Evolutionary conservation across 805 yeast genomes (phyloP), one percentile per base, ranked within the genome.

Genomic region (Blastobotrys parvus): DNA sequence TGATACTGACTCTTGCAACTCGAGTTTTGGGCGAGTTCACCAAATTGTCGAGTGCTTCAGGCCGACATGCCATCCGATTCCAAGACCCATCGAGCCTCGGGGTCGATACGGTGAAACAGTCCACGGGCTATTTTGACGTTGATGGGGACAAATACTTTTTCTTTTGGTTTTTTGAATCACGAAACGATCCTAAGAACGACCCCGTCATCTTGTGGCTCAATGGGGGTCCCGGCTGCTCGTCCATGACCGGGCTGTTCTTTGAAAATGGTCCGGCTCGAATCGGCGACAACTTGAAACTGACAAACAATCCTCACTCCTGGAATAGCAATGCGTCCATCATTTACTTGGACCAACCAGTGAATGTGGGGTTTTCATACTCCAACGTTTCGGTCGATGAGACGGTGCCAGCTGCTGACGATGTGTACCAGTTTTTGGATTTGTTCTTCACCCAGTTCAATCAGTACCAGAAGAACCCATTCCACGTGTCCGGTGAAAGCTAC

Each of bases 161-260:
- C 67, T 90, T 80, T 67, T 87, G 94, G 90, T 81, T 81, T 57
- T 88, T 86, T 56, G 95, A 88, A 63, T 78, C 83, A 50, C 76
- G 81, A 49, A 82, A 82, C 62, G 90, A 85, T 63, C 95, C 95
- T n/a, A 66, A 67, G 50, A 83, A 71, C 47, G 96, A 88, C 65
- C 96, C 95, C 2, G 71, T 88, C 33, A 74, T 88, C 42, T 69
- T 88, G 57, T 87, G 95, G 97, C 70, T 90, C 57, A 89, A 90
- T 61, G 97, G 97, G 49, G 97, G 97, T 11, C 97, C 97, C 38
- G 97, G 97, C n/a, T 89, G 97, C 63, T 85, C 95, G 1, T 85
- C 95, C 1, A 66, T 86, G 60, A 85, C 95, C 15, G 97, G 97
- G 15, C 71, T 90, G 51, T 82, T 90, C 60, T 88, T 90, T 56